Conservation (phyloP, 2,329 filamentous ascomycete genomes). For the Bisporella sp. region DNA sequence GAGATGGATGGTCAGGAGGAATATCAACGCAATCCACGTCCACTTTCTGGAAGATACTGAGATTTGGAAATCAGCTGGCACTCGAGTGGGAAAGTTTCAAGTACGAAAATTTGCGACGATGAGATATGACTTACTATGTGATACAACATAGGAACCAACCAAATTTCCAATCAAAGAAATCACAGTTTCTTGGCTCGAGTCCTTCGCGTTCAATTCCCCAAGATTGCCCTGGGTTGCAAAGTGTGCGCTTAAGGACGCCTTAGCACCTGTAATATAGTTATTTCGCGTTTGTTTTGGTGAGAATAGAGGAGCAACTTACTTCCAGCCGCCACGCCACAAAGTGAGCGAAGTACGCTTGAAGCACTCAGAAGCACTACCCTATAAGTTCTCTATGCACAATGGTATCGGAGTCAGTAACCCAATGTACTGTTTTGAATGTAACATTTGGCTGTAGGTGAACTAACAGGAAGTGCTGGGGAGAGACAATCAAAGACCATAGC, state of each 20-base stretch:
- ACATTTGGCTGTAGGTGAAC: neutral
- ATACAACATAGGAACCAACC: slow-evolving; percentile 74
- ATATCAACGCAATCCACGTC: slow-evolving; percentile 67
- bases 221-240: slow-evolving; percentile 84
- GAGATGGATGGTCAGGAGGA: slow-evolving; percentile 70
- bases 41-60: slow-evolving; percentile 56
- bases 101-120: neutral
- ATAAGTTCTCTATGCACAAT: slow-evolving; percentile 31
- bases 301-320: slow-evolving; percentile 38
- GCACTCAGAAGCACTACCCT: slow-evolving; percentile 52
- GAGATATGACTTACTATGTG: slow-evolving; percentile 36
- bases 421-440: too few relatives aligned
- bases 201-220: slow-evolving; percentile 89
- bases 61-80: too few relatives aligned
- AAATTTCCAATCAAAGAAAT: slow-evolving; percentile 86
- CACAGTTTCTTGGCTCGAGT: slow-evolving; percentile 91
- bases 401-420: neutral
- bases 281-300: neutral
- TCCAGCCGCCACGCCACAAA: slow-evolving; percentile 87
- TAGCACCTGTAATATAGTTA: slow-evolving; percentile 44
- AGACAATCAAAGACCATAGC: slow-evolving; percentile 66
- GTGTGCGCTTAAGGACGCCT: slow-evolving; percentile 85
- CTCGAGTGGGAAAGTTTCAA: too few relatives aligned
- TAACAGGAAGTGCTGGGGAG: slow-evolving; percentile 50
- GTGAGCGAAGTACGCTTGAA: slow-evolving; percentile 53